phyloP scores from a whole-genome alignment of 345 rosid species.

The Camelina neglecta region DNA sequence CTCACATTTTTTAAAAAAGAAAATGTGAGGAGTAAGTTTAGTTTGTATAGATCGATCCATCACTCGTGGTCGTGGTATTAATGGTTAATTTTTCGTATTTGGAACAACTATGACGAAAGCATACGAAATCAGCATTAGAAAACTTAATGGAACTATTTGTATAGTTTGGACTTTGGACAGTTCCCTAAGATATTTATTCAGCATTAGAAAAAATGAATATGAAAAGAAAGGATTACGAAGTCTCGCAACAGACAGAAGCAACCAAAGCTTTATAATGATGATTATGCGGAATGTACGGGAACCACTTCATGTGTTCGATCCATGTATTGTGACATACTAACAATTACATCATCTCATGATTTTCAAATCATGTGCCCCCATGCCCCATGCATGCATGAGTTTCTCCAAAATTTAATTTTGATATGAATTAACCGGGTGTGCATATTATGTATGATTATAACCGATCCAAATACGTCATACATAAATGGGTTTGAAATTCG shows the following conservation, averaged over 20 bases:
- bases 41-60: neutral
- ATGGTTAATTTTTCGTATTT: neutral
- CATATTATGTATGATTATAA: neutral
- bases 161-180: neutral
- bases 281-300: conserved; percentile 41
- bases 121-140: conserved; percentile 9
- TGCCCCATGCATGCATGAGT: neutral
- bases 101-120: neutral
- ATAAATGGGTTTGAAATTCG: neutral
- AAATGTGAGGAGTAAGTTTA: neutral
- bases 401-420: neutral
- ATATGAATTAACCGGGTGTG: neutral
- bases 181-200: neutral
- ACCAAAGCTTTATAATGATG: conserved; percentile 35
- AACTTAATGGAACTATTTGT: neutral
- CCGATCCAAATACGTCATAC: neutral
- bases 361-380: neutral
- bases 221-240: conserved; percentile 26
- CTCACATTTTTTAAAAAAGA: neutral
- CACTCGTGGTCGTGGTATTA: neutral
- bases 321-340: conserved; percentile 18
- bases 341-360: conserved; percentile 37
- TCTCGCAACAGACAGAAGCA: conserved; percentile 26
- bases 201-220: neutral
- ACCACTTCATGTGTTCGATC: conserved; percentile 32